These are phyloP conservation scores for Adiantum capillusveneris DNA, from an alignment of 75 land plant genomes.

Conservation along the genomic window DNA sequence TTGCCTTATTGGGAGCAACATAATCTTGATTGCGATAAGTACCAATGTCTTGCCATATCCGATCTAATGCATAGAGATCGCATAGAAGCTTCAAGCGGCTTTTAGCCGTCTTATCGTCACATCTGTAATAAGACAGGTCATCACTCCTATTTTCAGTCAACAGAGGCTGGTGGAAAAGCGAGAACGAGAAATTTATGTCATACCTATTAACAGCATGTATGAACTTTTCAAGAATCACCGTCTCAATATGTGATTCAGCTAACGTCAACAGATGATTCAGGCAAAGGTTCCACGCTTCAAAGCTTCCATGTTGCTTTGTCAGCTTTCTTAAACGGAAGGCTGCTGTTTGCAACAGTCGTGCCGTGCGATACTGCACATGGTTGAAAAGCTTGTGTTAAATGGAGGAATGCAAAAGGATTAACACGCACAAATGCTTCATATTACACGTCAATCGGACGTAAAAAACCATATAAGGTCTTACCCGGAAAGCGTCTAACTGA, in stretches of 20 bases:
- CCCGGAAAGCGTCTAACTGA: slow-evolving; percentile 91
- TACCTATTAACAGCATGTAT: slow-evolving; percentile 75
- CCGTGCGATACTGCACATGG: slow-evolving; percentile 81
- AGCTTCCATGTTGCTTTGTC: slow-evolving; percentile 76
- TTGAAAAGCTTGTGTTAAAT: too few species aligned
- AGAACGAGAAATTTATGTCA: too few species aligned
- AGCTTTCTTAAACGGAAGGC: slow-evolving; percentile 79
- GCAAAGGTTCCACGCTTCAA: slow-evolving; percentile 97
- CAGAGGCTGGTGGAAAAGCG: too few species aligned
- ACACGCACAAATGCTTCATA: too few species aligned
- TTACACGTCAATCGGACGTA: too few species aligned
- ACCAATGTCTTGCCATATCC: slow-evolving; percentile 97
- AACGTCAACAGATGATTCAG: slow-evolving; percentile 86
- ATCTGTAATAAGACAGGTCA: slow-evolving; percentile 33
- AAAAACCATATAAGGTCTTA: slow-evolving; percentile 10
- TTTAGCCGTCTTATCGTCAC: slow-evolving; percentile 56
- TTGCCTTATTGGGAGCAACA: slow-evolving; percentile 96
- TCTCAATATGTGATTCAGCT: slow-evolving; percentile 96
- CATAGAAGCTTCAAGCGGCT: slow-evolving; percentile 73
- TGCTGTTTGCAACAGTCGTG: slow-evolving; percentile 81
- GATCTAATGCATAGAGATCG: slow-evolving; percentile 92
- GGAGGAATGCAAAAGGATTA: too few species aligned
- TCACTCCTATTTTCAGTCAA: too few species aligned
- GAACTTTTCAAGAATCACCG: slow-evolving; percentile 84
- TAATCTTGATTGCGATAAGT: slow-evolving; percentile 92